Percentiles rank a stretch among this genome's conserved stretches.
Evolutionary conservation across 495 filamentous ascomycete species (phyloP).

Genomic region (Barbatosphaeria neglecta): DNA sequence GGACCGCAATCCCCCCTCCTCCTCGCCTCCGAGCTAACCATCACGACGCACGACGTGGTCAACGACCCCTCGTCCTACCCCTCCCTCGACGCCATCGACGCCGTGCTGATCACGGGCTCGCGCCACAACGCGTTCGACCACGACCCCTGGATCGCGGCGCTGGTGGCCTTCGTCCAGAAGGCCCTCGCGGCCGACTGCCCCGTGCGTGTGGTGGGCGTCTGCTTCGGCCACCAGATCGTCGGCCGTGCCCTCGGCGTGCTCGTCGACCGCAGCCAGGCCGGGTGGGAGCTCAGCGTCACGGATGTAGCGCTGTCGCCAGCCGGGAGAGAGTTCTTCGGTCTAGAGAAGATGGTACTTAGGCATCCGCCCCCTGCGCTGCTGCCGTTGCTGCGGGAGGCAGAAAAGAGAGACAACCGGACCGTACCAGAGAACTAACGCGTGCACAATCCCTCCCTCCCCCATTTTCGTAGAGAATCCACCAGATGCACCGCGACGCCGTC

Average conservation of each 20-base stretch:
- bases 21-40: slow-evolving; percentile 35
- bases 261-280: slow-evolving; percentile 52
- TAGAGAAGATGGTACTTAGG: slow-evolving; percentile 50
- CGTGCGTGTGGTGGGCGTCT: slow-evolving; percentile 66
- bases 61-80: slow-evolving; percentile 49
- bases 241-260: slow-evolving; percentile 59
- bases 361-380: no score
- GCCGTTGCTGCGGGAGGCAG: no score
- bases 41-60: slow-evolving; percentile 61
- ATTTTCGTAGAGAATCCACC: slow-evolving; percentile 67
- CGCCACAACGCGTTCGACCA: slow-evolving; percentile 44
- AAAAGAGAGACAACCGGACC: no score
- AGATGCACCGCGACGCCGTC: slow-evolving; percentile 88
- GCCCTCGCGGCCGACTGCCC: slow-evolving; percentile 35
- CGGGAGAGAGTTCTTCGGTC: slow-evolving; percentile 63
- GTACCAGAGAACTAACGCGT: no score
- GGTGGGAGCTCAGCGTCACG: slow-evolving; percentile 75
- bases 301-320: slow-evolving; percentile 55
- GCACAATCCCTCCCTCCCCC: no score
- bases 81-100: slow-evolving; percentile 61
- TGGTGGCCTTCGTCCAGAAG: slow-evolving; percentile 57
- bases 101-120: slow-evolving; percentile 70
- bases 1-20: no score
- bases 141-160: slow-evolving; percentile 60
- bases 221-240: slow-evolving; percentile 88